A percentile compares a stretch with the other conserved stretches of the same genome.
Evolutionary conservation across 805 yeast genomes (phyloP).

Genomic region (Metschnikowia similis): DNA sequence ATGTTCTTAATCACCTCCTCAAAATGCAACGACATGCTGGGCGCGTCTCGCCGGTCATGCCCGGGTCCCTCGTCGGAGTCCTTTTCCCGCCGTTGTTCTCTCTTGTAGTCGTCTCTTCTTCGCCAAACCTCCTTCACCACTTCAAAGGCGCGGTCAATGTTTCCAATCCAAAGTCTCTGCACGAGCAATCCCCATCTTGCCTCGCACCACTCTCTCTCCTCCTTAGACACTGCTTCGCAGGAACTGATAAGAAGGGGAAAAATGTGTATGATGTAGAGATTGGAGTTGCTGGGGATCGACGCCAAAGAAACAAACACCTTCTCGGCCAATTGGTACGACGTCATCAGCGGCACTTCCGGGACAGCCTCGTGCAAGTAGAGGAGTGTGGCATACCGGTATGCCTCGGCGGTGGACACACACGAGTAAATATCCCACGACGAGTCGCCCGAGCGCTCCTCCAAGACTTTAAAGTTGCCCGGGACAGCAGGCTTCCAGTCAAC

Average conservation of each 20-base stretch:
- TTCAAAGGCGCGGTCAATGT: conserved; percentile 60
- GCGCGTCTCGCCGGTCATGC: conserved; percentile 6
- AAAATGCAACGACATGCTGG: conserved; percentile 25
- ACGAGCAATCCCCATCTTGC: conserved; percentile 53
- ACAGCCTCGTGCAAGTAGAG: conserved; percentile 65
- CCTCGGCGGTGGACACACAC: conserved; percentile 66
- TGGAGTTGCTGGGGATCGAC: conserved; percentile 56
- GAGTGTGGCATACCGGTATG: conserved; percentile 57
- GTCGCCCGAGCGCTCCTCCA: conserved; percentile 19
- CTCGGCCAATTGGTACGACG: conserved; percentile 55
- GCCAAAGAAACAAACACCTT: conserved; percentile 57
- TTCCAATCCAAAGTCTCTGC: conserved; percentile 59
- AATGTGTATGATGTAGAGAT: conserved; percentile 56
- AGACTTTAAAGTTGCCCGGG: conserved; percentile 31
- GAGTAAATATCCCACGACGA: conserved; percentile 51
- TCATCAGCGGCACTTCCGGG: conserved; percentile 57
- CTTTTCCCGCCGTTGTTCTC: conserved; percentile 21
- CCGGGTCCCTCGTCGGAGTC: conserved; percentile 7
- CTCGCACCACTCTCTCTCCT: conserved; percentile 59
- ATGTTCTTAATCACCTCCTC: conserved; percentile 40
- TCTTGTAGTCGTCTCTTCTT: conserved; percentile 45
- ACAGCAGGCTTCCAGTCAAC: conserved; percentile 54
- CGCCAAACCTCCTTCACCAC: conserved; percentile 72
- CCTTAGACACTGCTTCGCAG: conserved; percentile 57
- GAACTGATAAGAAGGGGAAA: conserved; percentile 63